Evolutionary conservation across 1,284 basidiomycete genomes (phyloP).

Genomic region (Cryptococcus sp.): DNA sequence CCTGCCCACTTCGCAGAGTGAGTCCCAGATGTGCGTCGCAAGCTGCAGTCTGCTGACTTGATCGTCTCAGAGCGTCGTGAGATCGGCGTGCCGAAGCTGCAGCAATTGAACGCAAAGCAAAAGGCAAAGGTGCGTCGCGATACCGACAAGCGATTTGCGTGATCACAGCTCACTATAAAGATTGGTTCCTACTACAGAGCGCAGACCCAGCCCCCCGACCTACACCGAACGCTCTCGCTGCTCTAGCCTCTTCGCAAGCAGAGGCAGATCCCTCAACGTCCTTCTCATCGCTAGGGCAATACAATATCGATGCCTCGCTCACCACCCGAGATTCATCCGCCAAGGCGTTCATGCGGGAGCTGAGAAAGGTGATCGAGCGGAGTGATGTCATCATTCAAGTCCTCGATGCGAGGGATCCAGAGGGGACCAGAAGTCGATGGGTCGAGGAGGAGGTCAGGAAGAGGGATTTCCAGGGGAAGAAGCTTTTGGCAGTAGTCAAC

Average conservation of each 20-base stretch:
- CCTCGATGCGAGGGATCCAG: constrained; percentile 87
- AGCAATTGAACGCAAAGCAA: constrained; percentile 27
- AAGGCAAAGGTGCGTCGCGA: constrained; percentile 56
- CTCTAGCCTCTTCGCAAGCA: constrained; percentile 62
- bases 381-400: constrained; percentile 81
- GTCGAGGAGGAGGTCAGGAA: constrained; percentile 88
- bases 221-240: constrained; percentile 14
- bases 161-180: constrained; percentile 14
- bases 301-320: constrained; percentile 62
- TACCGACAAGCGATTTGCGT: constrained; percentile 14
- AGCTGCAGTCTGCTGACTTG: background rate
- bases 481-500: constrained; percentile 84
- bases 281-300: constrained; percentile 55
- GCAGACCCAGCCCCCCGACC: constrained; percentile 8
- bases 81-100: constrained; percentile 72
- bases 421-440: constrained; percentile 79
- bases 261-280: constrained; percentile 16
- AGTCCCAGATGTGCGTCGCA: constrained; percentile 7
- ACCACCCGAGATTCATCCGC: constrained; percentile 56
- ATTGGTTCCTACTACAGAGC: constrained; percentile 12
- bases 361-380: constrained; percentile 91
- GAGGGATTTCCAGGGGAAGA: constrained; percentile 81
- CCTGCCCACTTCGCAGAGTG: constrained; percentile 37
- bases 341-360: constrained; percentile 68
- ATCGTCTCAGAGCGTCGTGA: constrained; percentile 63